phyloP scores from a whole-genome alignment of 1,284 basidiomycete genomes.

The Cryptococcus depauperatus region DNA sequence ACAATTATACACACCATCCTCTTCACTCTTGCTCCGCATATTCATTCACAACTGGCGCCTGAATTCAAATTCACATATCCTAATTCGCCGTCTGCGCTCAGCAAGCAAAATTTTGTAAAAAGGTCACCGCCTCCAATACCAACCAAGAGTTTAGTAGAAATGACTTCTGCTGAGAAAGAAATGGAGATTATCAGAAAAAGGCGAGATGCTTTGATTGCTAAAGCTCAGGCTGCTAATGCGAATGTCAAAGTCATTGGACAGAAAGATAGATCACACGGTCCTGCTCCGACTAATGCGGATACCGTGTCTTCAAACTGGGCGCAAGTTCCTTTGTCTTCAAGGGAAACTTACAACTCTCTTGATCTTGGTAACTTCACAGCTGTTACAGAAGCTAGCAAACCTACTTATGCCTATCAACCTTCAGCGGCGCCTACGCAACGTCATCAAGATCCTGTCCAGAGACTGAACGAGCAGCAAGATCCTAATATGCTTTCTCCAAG shows the following conservation, averaged over 20 bases:
- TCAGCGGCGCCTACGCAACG: background rate
- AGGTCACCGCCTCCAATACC: background rate
- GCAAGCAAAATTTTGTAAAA: no score
- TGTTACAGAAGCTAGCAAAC: constrained; percentile 8
- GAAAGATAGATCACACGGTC: background rate
- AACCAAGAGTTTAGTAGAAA: constrained; percentile 8
- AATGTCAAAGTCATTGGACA: no score
- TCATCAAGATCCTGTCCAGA: background rate
- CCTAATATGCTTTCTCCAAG: constrained; percentile 1
- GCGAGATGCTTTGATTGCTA: constrained; percentile 30
- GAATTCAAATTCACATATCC: constrained; percentile 9
- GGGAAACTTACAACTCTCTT: background rate
- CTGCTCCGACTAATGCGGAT: constrained; percentile 1
- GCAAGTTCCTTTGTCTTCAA: background rate
- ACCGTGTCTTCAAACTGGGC: background rate
- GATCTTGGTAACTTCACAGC: constrained; percentile 4
- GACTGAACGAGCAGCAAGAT: background rate
- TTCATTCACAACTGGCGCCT: constrained; percentile 17
- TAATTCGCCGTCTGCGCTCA: no score
- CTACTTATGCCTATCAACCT: no score
- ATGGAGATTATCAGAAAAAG: constrained; percentile 38
- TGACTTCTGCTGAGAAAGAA: constrained; percentile 33
- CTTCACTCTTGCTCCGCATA: constrained; percentile 15
- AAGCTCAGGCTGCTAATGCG: constrained; percentile 21
- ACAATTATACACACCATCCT: constrained; percentile 22